Evolutionary conservation across 441 rosid species (phyloP), one percentile per base, ranked within the genome.

Genomic region (Gossypium schwendimanii): DNA sequence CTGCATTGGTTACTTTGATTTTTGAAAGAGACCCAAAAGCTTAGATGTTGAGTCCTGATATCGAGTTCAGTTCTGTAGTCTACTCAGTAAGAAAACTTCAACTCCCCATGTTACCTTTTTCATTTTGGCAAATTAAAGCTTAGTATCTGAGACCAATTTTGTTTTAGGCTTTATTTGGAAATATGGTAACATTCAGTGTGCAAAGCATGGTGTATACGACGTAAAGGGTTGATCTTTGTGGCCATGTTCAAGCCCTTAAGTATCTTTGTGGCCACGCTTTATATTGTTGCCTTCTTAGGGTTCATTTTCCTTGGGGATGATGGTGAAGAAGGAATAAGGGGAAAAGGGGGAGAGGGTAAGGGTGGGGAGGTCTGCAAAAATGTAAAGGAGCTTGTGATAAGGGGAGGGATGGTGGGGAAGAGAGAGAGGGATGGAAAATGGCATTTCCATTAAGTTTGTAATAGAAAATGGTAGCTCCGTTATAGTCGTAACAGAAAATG

Each of bases 151-250:
- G 4, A 59, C 18, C 63, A 11, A n/a, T 74, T 2, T n/a, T 9
- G 18, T 36, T 24, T 41, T 60, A 85, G 91, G 89, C 88, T 14
- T 50, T 84, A 11, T 74, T 77, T 49, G 89, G 88, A 41, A 73
- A 26, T 81, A 74, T 80, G 79, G 70, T 78, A 60, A 71, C 86
- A 24, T 78, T 14, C 55, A 52, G 39, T 9, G 75, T 80, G 11
- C 0, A 52, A 52, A 17, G 72, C 87, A 65, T 85, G 88, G 84
- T 82, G 88, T 79, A 77, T 86, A 72, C 76, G 20, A 3, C 62
- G 63, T 54, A 85, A 87, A 81, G 89, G 91, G 45, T 87, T 87
- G 1, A 80, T 86, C 24, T 87, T 87, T 66, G 88, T 87, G 59
- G 91, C 87, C 60, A 81, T 79, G 80, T 87, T 87, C 78, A 84